Base-by-base conservation (phyloP, 768 basidiomycete genomes). In the Naganishia randhawae region DNA sequence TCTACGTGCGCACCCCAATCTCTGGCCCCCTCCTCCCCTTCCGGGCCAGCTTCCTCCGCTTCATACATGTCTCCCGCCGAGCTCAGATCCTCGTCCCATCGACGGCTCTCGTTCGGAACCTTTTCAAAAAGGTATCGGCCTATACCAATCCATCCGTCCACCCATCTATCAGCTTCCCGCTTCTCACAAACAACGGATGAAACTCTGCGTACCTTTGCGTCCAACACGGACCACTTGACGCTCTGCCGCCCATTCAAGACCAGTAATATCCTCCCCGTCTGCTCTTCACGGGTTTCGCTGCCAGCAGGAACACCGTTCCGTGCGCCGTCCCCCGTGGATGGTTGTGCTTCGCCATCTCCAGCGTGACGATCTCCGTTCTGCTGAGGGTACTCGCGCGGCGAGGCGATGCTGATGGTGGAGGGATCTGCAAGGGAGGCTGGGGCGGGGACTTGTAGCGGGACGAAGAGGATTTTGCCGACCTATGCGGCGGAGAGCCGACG, bases 391-490 rank as follows among this genome's bases (percentile, higher is more conserved):
- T 32, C n/a, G n/a, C 32, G 31, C 19, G 31, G 54, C 2, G 54
- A 55, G 2, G 31, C n/a, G 50, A 50, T n/a, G 50, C 27, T 25
- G 32, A n/a, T 48, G 1, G 32, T 25, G 19, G n/a, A 25, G 1
- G 57, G 27, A 8, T 61, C 57, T 31, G 57, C n/a, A 39, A 61
- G 9, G 57, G 57, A 33, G 19, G 31, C 35, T 22, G 22, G 57
- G n/a, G 33, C n/a, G 5, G 57, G 57, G 39, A 61, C 37, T 39
- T 11, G 35, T 25, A 61, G 39, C 9, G 57, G 57, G 37, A 61
- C 57, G n/a, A 61, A 61, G 11, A 61, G 57, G 29, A 61, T 61
- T n/a, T 41, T 61, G 25, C 57, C 57, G 57, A 61, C 39, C 57
- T 61, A 33, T 3, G 8, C 22, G 6, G 27, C 8, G 11, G 22